Percentiles rank a stretch among this genome's conserved stretches.
Evolutionary conservation across 2,329 filamentous ascomycete species (phyloP).

Genomic region (Aureobasidium sp.): DNA sequence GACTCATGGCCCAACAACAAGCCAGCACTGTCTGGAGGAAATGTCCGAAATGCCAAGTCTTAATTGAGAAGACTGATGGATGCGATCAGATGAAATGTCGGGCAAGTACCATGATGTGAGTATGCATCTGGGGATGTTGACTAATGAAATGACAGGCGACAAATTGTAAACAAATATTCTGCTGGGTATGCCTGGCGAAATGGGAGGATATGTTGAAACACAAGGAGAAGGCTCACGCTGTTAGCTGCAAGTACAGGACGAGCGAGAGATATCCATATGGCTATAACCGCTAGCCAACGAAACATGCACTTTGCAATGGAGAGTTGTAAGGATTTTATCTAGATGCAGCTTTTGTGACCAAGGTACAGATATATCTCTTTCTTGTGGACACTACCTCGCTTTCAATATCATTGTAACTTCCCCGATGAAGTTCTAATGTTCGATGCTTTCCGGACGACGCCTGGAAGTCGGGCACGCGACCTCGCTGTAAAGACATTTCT

Average conservation of each 20-base stretch:
- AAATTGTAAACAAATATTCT: constrained; percentile 30
- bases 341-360: too few relatives aligned
- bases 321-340: too few relatives aligned
- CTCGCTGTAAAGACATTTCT: too few relatives aligned
- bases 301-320: too few relatives aligned
- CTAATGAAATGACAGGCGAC: background rate
- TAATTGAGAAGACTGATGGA: constrained; percentile 17
- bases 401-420: too few relatives aligned
- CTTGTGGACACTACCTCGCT: too few relatives aligned
- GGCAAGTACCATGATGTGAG: background rate
- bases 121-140: background rate
- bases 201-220: constrained; percentile 15
- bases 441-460: too few relatives aligned
- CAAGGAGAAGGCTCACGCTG: background rate
- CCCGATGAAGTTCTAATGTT: too few relatives aligned
- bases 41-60: constrained; percentile 4
- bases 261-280: background rate
- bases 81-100: constrained; percentile 35
- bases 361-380: too few relatives aligned
- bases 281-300: background rate
- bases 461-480: too few relatives aligned
- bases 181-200: constrained; percentile 30
- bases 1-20: constrained; percentile 5
- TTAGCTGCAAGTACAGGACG: background rate
- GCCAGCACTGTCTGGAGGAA: constrained; percentile 18